Evolutionary conservation across 2,329 filamentous ascomycete genomes (phyloP).

Genomic region (Monilinia polystroma): DNA sequence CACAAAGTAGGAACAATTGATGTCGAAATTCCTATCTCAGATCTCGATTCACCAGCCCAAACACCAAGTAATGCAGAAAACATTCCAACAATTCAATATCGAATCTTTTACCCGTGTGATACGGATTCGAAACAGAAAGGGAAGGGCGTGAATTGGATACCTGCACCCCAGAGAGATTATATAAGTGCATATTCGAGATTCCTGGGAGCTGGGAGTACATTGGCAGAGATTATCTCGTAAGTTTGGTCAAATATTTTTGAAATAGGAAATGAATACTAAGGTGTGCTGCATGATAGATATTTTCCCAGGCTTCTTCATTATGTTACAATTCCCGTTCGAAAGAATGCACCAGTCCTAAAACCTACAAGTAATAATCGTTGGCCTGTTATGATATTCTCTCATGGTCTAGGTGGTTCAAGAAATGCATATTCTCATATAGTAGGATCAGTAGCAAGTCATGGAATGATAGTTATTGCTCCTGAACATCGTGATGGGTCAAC

Average conservation of each 20-base stretch:
- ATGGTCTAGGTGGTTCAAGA: constrained; percentile 76
- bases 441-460: constrained; percentile 76
- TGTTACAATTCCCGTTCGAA: constrained; percentile 68
- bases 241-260: constrained; percentile 36
- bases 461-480: constrained; percentile 75
- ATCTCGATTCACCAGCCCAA: constrained; percentile 55
- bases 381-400: constrained; percentile 83
- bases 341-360: constrained; percentile 65
- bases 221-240: constrained; percentile 61
- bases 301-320: constrained; percentile 71
- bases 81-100: constrained; percentile 74
- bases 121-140: constrained; percentile 43
- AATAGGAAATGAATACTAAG: constrained; percentile 1
- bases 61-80: constrained; percentile 48
- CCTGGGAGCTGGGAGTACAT: constrained; percentile 60
- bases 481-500: constrained; percentile 83
- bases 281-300: constrained; percentile 47
- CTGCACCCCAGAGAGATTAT: constrained; percentile 71
- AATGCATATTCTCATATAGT: constrained; percentile 85
- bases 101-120: constrained; percentile 76
- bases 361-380: constrained; percentile 54
- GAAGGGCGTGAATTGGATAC: constrained; percentile 69
- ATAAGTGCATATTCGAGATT: constrained; percentile 76
- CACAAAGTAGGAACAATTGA: constrained; percentile 79
- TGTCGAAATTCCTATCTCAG: constrained; percentile 70